Evolutionary conservation across 1,284 basidiomycete species (phyloP).

Genomic region (Ustilago shanxiensis): DNA sequence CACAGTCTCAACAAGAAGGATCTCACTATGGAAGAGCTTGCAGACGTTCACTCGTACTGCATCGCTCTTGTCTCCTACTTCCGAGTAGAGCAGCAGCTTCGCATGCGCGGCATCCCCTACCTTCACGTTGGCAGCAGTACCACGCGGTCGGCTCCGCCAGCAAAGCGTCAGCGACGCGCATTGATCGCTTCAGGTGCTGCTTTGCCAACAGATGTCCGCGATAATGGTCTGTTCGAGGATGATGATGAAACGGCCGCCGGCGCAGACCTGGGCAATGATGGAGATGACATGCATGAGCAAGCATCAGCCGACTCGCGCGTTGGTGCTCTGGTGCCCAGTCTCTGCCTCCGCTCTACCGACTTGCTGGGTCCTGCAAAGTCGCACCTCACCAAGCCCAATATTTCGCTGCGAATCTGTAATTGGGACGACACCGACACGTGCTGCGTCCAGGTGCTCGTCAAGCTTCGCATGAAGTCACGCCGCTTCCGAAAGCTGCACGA

Average conservation of each 20-base stretch:
- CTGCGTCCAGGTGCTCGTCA: conserved; percentile 74
- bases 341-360: conserved; percentile 83
- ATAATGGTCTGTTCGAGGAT: conserved; percentile 34
- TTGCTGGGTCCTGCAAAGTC: conserved; percentile 86
- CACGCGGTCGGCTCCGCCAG: conserved; percentile 34
- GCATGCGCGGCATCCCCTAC: conserved; percentile 82
- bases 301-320: conserved; percentile 9
- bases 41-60: conserved; percentile 57
- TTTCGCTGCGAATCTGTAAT: conserved; percentile 85
- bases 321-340: conserved; percentile 81
- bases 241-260: conserved; percentile 18
- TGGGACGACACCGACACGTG: conserved; percentile 88
- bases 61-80: conserved; percentile 91
- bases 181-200: neutral
- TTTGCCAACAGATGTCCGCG: conserved; percentile 18
- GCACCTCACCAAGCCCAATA: conserved; percentile 85
- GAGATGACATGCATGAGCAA: neutral
- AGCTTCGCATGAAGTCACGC: conserved; percentile 73
- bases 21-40: conserved; percentile 52
- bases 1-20: conserved; percentile 11
- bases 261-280: neutral
- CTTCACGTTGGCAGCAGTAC: conserved; percentile 78
- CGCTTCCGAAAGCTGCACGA: conserved; percentile 35
- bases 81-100: conserved; percentile 88
- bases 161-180: conserved; percentile 15